These are phyloP conservation scores for Trichoderma oligosporum DNA, from an alignment of 2,329 filamentous ascomycete species.

Conservation along the genomic window DNA sequence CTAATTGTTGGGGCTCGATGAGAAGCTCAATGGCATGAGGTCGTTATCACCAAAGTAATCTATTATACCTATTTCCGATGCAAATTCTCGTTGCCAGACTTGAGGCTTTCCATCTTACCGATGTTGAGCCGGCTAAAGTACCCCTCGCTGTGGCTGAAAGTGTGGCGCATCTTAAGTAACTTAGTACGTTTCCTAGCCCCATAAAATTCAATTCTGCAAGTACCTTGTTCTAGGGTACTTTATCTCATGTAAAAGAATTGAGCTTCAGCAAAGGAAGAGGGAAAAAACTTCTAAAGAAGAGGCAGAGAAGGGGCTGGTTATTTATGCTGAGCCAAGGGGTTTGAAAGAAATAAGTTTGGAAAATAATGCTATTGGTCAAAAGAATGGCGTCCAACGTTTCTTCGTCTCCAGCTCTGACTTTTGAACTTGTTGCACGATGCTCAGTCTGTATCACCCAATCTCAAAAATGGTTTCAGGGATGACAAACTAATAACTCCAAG, in stretches of 20 bases:
- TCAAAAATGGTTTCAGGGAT: neutral
- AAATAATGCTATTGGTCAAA: constrained; percentile 32
- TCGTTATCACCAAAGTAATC: constrained; percentile 7
- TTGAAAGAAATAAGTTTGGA: neutral
- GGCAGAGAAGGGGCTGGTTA: neutral
- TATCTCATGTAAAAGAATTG: constrained; percentile 1
- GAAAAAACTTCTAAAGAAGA: constrained; percentile 5
- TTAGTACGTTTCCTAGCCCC: too few species aligned
- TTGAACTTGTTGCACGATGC: constrained; percentile 64
- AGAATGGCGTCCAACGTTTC: constrained; percentile 52
- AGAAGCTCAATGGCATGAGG: constrained; percentile 31
- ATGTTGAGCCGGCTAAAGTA: constrained; percentile 29
- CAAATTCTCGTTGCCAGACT: constrained; percentile 31
- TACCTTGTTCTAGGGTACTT: constrained; percentile 11
- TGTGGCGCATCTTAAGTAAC: constrained; percentile 1
- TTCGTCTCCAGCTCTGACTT: constrained; percentile 65
- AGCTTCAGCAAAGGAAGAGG: neutral
- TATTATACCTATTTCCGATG: constrained; percentile 5
- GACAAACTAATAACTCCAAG: constrained; percentile 24
- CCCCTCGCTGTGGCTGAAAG: constrained; percentile 14
- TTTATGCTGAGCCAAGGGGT: neutral
- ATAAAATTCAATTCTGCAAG: too few species aligned
- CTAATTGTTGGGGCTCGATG: constrained; percentile 27
- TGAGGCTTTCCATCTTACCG: constrained; percentile 28
- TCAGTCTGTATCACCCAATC: constrained; percentile 9